Conservation (phyloP, 2,329 filamentous ascomycete genomes). For the Dactylonectria estremocensis region DNA sequence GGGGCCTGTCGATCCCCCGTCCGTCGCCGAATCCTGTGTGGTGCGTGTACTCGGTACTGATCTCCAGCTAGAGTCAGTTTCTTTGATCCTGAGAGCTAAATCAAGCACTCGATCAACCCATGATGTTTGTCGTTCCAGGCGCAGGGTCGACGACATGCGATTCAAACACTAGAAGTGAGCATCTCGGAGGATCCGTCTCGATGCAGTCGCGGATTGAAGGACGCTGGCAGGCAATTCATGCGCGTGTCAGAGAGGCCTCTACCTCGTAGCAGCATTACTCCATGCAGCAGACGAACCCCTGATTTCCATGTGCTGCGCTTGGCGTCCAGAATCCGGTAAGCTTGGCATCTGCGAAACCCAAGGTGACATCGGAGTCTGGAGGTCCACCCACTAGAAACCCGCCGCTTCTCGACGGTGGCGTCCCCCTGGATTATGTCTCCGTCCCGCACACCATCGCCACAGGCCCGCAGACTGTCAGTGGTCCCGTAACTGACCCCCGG, state of each 20-base stretch:
- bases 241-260: conserved; percentile 18
- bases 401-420: conserved; percentile 8
- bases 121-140: not conserved
- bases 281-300: conserved; percentile 2
- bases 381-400: conserved; percentile 31
- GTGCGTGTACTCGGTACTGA: not conserved
- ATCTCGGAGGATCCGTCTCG: not conserved
- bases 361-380: conserved; percentile 20
- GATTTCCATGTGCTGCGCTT: conserved; percentile 12
- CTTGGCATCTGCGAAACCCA: conserved; percentile 21
- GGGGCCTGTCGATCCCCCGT: conserved; percentile 14
- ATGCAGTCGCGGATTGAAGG: conserved; percentile 23
- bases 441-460: conserved; percentile 14
- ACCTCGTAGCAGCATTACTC: conserved; percentile 3
- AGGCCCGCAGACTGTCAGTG: not conserved
- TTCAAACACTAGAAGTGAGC: not conserved
- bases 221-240: conserved; percentile 17
- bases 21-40: not conserved
- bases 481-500: not conserved
- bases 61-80: conserved; percentile 13
- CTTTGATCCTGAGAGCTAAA: conserved; percentile 24
- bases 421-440: conserved; percentile 19
- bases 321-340: conserved; percentile 17
- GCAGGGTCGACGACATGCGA: not conserved
- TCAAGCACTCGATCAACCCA: not conserved